phyloP scores from a whole-genome alignment of 2,329 filamentous ascomycete genomes.

The Neospermospora avenae region DNA sequence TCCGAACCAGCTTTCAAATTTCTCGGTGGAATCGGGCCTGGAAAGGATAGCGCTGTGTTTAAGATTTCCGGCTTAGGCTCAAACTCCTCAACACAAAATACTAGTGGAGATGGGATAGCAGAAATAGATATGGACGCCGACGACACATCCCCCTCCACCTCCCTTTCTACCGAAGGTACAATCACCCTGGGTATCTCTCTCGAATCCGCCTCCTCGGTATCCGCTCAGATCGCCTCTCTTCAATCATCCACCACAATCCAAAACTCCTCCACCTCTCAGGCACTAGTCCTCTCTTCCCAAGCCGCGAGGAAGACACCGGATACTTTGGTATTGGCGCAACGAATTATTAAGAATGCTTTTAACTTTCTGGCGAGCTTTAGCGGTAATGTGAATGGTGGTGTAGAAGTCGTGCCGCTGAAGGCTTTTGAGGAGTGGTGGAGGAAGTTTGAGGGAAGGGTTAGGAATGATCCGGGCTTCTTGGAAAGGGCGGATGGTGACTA shows the following conservation, averaged over 20 bases:
- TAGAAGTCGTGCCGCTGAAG: slow-evolving; percentile 89
- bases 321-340: slow-evolving; percentile 81
- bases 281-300: slow-evolving; percentile 16
- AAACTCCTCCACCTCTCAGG: slow-evolving; percentile 2
- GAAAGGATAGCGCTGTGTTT: slow-evolving; percentile 91
- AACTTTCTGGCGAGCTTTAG: slow-evolving; percentile 93
- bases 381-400: slow-evolving; percentile 58
- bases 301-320: slow-evolving; percentile 33
- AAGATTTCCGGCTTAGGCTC: slow-evolving; percentile 51
- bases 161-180: slow-evolving; percentile 27
- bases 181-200: slow-evolving; percentile 79
- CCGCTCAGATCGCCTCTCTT: slow-evolving; percentile 62
- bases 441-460: slow-evolving; percentile 87
- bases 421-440: slow-evolving; percentile 97
- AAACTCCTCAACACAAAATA: background rate
- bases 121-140: slow-evolving; percentile 33
- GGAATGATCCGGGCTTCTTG: slow-evolving; percentile 83
- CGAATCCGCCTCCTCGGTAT: slow-evolving; percentile 72
- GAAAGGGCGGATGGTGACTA: slow-evolving; percentile 51
- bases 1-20: slow-evolving; percentile 62
- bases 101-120: slow-evolving; percentile 39
- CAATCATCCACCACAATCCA: slow-evolving; percentile 37
- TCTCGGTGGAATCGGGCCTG: slow-evolving; percentile 82
- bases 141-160: slow-evolving; percentile 22
- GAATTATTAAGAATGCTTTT: slow-evolving; percentile 95